Evolutionary conservation across 2,329 filamentous ascomycete genomes (phyloP), one percentile per base, ranked within the genome.

Genomic region (Cytospora schulzeri): DNA sequence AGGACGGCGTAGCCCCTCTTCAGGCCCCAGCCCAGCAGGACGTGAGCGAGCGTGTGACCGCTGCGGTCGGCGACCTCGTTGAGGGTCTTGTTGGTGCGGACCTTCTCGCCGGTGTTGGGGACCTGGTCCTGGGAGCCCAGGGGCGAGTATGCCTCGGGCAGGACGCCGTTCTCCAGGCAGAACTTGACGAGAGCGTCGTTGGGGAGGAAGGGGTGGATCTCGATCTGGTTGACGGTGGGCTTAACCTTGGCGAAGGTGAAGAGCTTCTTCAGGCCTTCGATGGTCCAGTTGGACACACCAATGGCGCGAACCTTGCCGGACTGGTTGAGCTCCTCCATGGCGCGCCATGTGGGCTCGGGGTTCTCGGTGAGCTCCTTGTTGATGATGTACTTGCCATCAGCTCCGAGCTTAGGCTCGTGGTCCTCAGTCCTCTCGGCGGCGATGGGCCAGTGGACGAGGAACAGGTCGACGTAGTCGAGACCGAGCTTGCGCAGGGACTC

Each of bases 91-190:
- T 90, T 84, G 68, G 83, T 83, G 68, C 80, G 79, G 64, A 88
- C 84, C 70, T 84, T 88, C 80, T 91, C 88, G 69, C 88, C 88
- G 9, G 87, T 89, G 66, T 76, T 85, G 60, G 87, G 87, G 24
- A 90, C 85, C 76, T 90, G 87, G 79, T 89, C 88, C 76, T 90
- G 87, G 24, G 85, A 88, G 50, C 88, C 88, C 7, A 84, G 77
- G 31, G 78, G 78, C 53, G 75, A 79, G 77, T 85, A 87, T 1
- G 83, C 84, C 54, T 78, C 74, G 45, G 81, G 78, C 60, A 85
- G 69, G 69, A 87, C 83, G 68, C 78, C 76, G 70, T 85, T 78
- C 57, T 79, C 72, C 63, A 79, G 76, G 75, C 81, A 86, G 75
- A 81, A 87, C 59, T 82, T 71, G 67, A 87, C 74, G 19, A 87